Evolutionary conservation across 805 yeast genomes (phyloP).

Genomic region (Suhomyces kilbournensis): DNA sequence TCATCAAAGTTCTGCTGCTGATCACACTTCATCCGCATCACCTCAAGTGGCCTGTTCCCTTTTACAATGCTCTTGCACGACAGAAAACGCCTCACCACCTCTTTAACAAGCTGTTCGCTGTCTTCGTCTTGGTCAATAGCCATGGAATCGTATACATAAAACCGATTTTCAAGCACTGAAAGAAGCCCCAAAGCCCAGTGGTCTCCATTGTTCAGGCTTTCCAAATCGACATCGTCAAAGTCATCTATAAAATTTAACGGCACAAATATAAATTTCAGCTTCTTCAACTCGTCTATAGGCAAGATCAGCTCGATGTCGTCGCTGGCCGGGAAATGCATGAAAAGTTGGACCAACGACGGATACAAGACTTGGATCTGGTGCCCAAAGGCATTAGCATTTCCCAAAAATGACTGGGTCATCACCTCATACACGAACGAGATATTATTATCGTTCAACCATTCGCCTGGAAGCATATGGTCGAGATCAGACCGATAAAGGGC

Average conservation of each 20-base stretch:
- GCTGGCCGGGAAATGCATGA: conserved; percentile 46
- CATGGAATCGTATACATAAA: conserved; percentile 62
- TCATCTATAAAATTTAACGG: conserved; percentile 64
- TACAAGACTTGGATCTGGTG: conserved; percentile 32
- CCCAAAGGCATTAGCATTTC: conserved; percentile 11
- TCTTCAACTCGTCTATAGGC: conserved; percentile 30
- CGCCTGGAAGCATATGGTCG: conserved; percentile 54
- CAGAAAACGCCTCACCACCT: conserved; percentile 22
- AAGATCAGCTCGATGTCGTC: conserved; percentile 36
- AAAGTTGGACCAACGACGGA: conserved; percentile 65
- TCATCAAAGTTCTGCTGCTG: conserved; percentile 67
- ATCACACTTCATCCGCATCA: conserved; percentile 41
- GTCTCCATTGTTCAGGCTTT: conserved; percentile 60
- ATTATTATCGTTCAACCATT: conserved; percentile 75
- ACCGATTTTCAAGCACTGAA: conserved; percentile 43
- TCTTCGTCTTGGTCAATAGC: conserved; percentile 10
- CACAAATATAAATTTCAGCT: conserved; percentile 51
- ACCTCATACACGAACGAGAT: conserved; percentile 61
- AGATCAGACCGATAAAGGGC: conserved; percentile 59
- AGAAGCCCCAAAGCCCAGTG: conserved; percentile 73
- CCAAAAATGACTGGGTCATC: conserved; percentile 22
- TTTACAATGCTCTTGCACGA: conserved; percentile 20
- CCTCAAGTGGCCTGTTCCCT: conserved; percentile 21
- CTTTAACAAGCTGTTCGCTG: conserved; percentile 23
- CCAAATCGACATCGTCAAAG: conserved; percentile 39